Evolutionary conservation across 805 yeast genomes (phyloP).

Genomic region (Brettanomyces bruxellensis): DNA sequence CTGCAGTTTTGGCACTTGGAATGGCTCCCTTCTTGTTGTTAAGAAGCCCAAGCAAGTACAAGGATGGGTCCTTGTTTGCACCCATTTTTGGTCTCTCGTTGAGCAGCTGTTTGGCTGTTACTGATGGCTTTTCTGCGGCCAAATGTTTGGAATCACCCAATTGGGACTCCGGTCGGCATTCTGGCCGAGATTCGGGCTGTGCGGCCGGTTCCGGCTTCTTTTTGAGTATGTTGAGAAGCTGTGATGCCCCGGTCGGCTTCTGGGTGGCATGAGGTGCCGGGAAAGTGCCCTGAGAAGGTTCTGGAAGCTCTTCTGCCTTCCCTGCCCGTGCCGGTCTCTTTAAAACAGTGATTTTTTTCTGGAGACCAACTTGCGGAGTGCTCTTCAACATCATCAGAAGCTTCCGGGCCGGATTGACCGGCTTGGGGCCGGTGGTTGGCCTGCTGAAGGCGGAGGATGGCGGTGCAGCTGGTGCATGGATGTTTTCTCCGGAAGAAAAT

Average conservation of each 20-base stretch:
- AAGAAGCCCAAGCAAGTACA: constrained; percentile 3
- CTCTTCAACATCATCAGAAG: neutral
- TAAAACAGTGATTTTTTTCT: neutral
- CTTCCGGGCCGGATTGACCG: neutral
- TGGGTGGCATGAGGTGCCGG: constrained; percentile 5
- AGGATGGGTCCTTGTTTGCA: constrained; percentile 2
- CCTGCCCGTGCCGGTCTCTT: neutral
- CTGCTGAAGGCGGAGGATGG: neutral
- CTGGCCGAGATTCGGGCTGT: too few species aligned
- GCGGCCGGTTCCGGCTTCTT: constrained; percentile 6
- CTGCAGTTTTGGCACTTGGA: neutral
- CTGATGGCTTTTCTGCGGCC: neutral
- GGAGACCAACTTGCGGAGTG: neutral
- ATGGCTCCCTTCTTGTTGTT: constrained; percentile 2
- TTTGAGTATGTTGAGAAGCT: constrained; percentile 22
- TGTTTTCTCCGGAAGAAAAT: neutral
- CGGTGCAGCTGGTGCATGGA: neutral
- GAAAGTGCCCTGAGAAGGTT: too few species aligned
- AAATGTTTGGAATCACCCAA: neutral
- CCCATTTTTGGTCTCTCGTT: neutral
- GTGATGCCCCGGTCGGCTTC: constrained; percentile 24
- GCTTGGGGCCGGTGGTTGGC: neutral
- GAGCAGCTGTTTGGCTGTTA: neutral
- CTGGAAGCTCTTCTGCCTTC: too few species aligned
- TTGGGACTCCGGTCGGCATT: neutral